Evolutionary conservation across 2,329 filamentous ascomycete species (phyloP).

Genomic region (Bipolaris sorokiniana): DNA sequence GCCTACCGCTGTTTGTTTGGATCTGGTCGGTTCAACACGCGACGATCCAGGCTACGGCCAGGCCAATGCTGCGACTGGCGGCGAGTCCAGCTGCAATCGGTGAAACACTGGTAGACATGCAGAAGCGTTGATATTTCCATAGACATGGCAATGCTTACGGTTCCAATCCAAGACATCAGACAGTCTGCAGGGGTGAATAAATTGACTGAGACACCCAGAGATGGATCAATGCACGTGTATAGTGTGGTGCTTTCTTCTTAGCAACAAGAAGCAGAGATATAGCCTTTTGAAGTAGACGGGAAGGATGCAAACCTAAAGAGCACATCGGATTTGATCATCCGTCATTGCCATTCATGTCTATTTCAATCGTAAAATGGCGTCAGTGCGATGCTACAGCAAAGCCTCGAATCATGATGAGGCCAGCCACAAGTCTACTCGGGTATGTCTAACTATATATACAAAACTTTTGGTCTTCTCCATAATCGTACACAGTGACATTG

Average conservation of each 20-base stretch:
- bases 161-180: no score
- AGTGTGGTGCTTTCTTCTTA: no score
- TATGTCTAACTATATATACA: conserved; percentile 1
- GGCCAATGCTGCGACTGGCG: not conserved
- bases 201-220: no score
- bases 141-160: not conserved
- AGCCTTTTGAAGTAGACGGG: not conserved
- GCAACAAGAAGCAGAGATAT: not conserved
- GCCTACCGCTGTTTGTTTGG: not conserved
- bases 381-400: not conserved
- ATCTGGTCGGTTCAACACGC: not conserved
- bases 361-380: not conserved
- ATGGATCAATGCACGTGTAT: no score
- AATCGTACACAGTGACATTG: not conserved
- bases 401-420: not conserved
- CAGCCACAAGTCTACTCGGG: not conserved
- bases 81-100: not conserved
- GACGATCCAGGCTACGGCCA: not conserved
- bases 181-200: no score
- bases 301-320: not conserved
- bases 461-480: not conserved
- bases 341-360: not conserved
- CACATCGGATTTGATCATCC: not conserved
- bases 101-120: not conserved
- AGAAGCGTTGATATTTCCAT: no score